Evolutionary conservation across 805 yeast species (phyloP).

Genomic region (Kazachstania africana): DNA sequence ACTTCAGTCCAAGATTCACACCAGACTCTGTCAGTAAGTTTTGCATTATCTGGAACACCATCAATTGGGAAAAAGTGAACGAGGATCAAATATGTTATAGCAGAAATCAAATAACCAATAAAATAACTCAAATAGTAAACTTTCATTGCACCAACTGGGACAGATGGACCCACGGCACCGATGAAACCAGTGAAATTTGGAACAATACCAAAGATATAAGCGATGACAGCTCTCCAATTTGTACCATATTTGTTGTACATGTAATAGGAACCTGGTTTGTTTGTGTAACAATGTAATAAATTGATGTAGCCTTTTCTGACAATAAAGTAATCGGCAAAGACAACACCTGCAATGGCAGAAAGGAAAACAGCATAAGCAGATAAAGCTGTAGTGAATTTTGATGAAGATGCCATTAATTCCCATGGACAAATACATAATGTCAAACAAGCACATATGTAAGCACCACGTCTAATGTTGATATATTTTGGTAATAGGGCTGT

Average conservation of each 20-base stretch:
- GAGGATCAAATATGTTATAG: slow-evolving; percentile 40
- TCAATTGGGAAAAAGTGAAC: slow-evolving; percentile 41
- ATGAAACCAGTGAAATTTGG: slow-evolving; percentile 85
- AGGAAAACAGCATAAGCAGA: slow-evolving; percentile 76
- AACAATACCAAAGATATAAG: slow-evolving; percentile 67
- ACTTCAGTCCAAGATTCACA: slow-evolving; percentile 51
- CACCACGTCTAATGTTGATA: slow-evolving; percentile 69
- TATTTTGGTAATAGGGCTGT: slow-evolving; percentile 53
- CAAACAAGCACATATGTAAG: slow-evolving; percentile 60
- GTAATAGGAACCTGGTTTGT: slow-evolving; percentile 36
- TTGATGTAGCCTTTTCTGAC: slow-evolving; percentile 63
- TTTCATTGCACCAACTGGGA: slow-evolving; percentile 67
- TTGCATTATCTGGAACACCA: slow-evolving; percentile 32
- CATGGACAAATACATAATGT: slow-evolving; percentile 73
- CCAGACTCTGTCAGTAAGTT: slow-evolving; percentile 38
- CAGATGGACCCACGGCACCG: slow-evolving; percentile 67
- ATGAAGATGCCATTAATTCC: slow-evolving; percentile 60
- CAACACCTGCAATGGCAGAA: slow-evolving; percentile 73
- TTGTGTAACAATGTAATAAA: slow-evolving; percentile 52
- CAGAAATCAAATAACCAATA: slow-evolving; percentile 57
- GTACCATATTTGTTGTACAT: slow-evolving; percentile 50
- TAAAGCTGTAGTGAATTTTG: slow-evolving; percentile 66
- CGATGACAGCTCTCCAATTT: slow-evolving; percentile 77
- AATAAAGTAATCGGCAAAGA: slow-evolving; percentile 54
- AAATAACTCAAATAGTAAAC: slow-evolving; percentile 68